phyloP scores from a whole-genome alignment of 768 basidiomycete genomes.

The Suillus spraguei region DNA sequence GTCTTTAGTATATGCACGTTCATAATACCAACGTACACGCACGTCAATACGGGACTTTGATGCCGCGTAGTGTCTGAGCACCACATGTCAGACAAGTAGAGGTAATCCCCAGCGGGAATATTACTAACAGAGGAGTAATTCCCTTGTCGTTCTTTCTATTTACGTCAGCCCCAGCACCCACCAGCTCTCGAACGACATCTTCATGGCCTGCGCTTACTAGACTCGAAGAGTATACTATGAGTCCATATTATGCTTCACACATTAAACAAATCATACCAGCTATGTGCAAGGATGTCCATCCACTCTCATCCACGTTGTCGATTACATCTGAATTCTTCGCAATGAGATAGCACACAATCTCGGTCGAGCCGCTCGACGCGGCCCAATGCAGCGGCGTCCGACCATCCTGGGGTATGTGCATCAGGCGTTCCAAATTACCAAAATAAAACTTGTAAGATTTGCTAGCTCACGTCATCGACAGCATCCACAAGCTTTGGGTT shows the following conservation, averaged over 20 bases:
- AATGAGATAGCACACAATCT: slow-evolving; percentile 68
- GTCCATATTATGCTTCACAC: background rate
- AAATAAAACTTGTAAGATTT: background rate
- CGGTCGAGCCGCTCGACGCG: slow-evolving; percentile 69
- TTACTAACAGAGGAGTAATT: slow-evolving; percentile 74
- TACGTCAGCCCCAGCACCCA: slow-evolving; percentile 83
- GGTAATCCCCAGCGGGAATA: slow-evolving; percentile 2
- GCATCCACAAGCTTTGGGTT: slow-evolving; percentile 63
- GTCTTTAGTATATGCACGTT: slow-evolving; percentile 19
- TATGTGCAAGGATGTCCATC: slow-evolving; percentile 83
- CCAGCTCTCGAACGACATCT: slow-evolving; percentile 70
- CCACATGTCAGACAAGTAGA: background rate
- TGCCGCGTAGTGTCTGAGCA: slow-evolving; percentile 84
- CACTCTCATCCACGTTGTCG: slow-evolving; percentile 61
- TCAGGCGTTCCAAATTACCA: background rate
- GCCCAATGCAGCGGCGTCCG: slow-evolving; percentile 89
- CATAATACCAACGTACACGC: slow-evolving; percentile 30
- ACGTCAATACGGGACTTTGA: slow-evolving; percentile 90
- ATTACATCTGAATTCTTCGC: slow-evolving; percentile 67
- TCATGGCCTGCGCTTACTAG: slow-evolving; percentile 83
- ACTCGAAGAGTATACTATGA: slow-evolving; percentile 8
- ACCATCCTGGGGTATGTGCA: slow-evolving; percentile 53
- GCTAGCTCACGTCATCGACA: slow-evolving; percentile 54
- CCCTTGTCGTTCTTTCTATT: slow-evolving; percentile 83
- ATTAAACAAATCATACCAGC: slow-evolving; percentile 49